Conservation (phyloP, 139 green algal species). For the Trebouxia sp. region DNA sequence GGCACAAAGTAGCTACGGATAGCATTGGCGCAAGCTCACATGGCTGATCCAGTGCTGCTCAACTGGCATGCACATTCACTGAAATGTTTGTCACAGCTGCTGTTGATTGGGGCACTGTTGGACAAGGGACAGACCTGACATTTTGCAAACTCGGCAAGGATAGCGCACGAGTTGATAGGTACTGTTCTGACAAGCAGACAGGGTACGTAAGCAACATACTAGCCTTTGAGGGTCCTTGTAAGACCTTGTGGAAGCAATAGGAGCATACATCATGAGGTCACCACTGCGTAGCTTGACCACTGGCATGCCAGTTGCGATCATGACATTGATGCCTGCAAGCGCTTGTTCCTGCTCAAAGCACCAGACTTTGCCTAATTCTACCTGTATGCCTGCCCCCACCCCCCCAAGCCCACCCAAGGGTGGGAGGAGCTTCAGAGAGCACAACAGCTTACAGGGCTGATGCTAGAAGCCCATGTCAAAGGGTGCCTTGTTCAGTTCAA, state of each 20-base stretch:
- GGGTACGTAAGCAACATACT: no score
- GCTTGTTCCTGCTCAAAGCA: conserved; percentile 86
- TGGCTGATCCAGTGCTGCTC: conserved; percentile 37
- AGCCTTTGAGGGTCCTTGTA: no score
- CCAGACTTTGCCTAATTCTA: conserved; percentile 55
- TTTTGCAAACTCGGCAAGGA: no score
- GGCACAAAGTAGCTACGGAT: no score
- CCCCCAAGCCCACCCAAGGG: no score
- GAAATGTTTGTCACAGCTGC: conserved; percentile 41
- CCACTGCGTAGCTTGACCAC: conserved; percentile 80
- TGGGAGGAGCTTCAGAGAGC: no score
- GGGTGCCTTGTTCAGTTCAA: no score
- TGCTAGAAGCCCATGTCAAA: no score
- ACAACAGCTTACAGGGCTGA: no score
- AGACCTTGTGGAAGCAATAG: conserved; percentile 80
- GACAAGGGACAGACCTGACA: no score
- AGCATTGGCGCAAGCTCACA: background rate
- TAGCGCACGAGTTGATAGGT: no score
- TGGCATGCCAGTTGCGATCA: conserved; percentile 84
- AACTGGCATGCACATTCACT: conserved; percentile 37
- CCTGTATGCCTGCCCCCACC: background rate
- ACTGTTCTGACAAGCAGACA: no score
- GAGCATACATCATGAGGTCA: conserved; percentile 85
- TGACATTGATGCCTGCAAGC: conserved; percentile 72
- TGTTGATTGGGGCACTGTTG: conserved; percentile 29